These are phyloP conservation scores for Chaetomium globosum DNA, from an alignment of 2,329 filamentous ascomycete species.

Conservation along the genomic window DNA sequence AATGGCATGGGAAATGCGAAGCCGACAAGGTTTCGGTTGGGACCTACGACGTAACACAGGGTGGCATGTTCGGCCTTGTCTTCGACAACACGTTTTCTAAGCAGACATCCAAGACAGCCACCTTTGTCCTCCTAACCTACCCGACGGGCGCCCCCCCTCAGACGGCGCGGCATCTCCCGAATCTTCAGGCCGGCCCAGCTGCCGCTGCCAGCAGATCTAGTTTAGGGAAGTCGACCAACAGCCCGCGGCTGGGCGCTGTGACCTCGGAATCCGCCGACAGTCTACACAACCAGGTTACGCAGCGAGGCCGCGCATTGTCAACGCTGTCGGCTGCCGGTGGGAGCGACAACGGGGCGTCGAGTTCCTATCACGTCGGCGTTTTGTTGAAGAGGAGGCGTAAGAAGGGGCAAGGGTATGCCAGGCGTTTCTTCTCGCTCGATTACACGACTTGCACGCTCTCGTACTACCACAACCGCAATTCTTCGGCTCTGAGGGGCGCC, in stretches of 20 bases:
- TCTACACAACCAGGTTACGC: constrained; percentile 54
- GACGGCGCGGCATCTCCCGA: constrained; percentile 69
- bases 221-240: constrained; percentile 51
- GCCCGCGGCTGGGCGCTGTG: constrained; percentile 49
- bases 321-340: constrained; percentile 48
- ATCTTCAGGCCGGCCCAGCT: constrained; percentile 50
- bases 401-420: constrained; percentile 89
- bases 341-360: constrained; percentile 51
- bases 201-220: constrained; percentile 54
- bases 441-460: constrained; percentile 92
- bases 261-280: constrained; percentile 63
- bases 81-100: constrained; percentile 99
- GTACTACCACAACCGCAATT: constrained; percentile 94
- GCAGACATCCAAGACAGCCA: constrained; percentile 89
- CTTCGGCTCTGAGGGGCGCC: constrained; percentile 85
- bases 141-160: constrained; percentile 79
- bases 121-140: constrained; percentile 92
- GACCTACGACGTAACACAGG: constrained; percentile 79
- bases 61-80: constrained; percentile 92
- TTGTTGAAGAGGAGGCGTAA: constrained; percentile 90
- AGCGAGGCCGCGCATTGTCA: constrained; percentile 47
- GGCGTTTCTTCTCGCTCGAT: constrained; percentile 93
- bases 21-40: constrained; percentile 94
- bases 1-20: constrained; percentile 94
- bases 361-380: constrained; percentile 76